Evolutionary conservation across 1,284 basidiomycete species (phyloP).

Genomic region (Wallemia ichthyophaga): DNA sequence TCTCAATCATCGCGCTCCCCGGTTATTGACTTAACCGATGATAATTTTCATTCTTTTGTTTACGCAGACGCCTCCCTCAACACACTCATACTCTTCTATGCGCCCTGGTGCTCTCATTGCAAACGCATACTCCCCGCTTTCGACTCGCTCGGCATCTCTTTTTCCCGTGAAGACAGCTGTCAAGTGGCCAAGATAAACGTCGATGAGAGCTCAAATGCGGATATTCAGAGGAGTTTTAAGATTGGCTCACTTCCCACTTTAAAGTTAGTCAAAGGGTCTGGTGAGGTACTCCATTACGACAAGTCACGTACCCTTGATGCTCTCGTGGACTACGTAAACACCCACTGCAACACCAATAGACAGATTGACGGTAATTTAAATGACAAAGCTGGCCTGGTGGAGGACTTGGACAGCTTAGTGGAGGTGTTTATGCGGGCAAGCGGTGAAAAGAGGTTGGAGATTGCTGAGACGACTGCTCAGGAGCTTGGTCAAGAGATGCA

Average conservation of each 20-base stretch:
- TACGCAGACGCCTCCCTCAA: background rate
- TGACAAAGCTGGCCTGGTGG: background rate
- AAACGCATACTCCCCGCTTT: too few relatives aligned
- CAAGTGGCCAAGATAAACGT: background rate
- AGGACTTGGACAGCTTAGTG: background rate
- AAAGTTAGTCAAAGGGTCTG: background rate
- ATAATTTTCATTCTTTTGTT: background rate
- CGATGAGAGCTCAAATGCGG: background rate
- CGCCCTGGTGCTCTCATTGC: background rate
- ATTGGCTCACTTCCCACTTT: background rate
- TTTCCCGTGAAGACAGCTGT: background rate
- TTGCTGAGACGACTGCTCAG: background rate
- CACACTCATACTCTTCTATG: background rate
- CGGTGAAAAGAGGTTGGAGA: background rate
- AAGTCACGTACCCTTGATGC: background rate
- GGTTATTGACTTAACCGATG: background rate
- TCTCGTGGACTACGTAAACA: background rate
- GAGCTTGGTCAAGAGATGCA: too few relatives aligned
- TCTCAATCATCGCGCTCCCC: background rate
- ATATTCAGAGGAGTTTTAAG: background rate
- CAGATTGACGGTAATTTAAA: background rate
- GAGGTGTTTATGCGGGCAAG: background rate
- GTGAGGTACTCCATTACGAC: background rate
- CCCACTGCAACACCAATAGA: background rate
- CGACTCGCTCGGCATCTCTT: too few relatives aligned